phyloP scores from a whole-genome alignment of 495 filamentous ascomycete genomes.

The Xeromyces bisporus region DNA sequence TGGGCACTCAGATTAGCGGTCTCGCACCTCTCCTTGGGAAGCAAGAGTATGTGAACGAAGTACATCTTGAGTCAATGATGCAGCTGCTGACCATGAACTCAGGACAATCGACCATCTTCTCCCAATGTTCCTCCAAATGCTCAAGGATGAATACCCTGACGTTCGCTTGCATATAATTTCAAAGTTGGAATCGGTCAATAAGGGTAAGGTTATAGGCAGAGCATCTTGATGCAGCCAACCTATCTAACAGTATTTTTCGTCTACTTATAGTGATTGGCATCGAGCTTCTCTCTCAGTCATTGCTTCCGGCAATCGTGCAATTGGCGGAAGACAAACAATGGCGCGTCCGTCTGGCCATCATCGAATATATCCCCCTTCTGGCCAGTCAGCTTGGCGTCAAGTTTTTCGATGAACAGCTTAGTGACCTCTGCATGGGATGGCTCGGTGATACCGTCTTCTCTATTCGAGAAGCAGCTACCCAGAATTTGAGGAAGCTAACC shows the following conservation, averaged over 20 bases:
- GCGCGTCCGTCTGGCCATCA: constrained; percentile 94
- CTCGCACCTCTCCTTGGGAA: constrained; percentile 94
- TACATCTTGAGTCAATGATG: background rate
- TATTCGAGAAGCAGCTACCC: constrained; percentile 90
- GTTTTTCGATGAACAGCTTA: constrained; percentile 96
- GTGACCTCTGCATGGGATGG: constrained; percentile 94
- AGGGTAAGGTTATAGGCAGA: constrained; percentile 44
- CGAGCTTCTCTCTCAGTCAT: constrained; percentile 85
- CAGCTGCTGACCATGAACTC: constrained; percentile 1
- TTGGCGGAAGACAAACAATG: constrained; percentile 98
- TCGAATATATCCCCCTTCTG: constrained; percentile 95
- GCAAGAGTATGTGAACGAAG: constrained; percentile 59
- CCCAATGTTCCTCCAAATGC: constrained; percentile 98
- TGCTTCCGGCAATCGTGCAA: constrained; percentile 95
- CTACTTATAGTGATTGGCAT: constrained; percentile 71
- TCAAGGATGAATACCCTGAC: constrained; percentile 98
- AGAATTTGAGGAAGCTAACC: constrained; percentile 93
- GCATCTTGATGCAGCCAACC: background rate
- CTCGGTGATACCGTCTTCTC: constrained; percentile 98
- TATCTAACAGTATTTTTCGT: constrained; percentile 1
- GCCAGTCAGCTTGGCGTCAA: constrained; percentile 90
- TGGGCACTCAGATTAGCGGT: constrained; percentile 93
- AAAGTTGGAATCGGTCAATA: constrained; percentile 92
- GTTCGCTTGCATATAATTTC: constrained; percentile 97
- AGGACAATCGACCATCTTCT: constrained; percentile 92